Evolutionary conservation across 768 basidiomycete genomes (phyloP).

Genomic region (Tricholoma furcatifolium): DNA sequence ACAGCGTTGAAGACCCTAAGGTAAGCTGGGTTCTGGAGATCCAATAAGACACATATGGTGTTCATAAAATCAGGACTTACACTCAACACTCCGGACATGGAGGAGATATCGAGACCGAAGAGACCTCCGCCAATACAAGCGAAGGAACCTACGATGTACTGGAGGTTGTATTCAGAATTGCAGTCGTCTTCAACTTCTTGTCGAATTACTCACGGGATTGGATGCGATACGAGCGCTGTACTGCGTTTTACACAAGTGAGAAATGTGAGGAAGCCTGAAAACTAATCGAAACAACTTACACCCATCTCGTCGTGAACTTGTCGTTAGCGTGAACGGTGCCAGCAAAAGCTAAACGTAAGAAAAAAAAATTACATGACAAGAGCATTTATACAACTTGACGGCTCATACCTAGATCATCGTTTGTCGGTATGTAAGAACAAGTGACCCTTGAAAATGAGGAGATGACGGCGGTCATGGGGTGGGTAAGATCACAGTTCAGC

Average conservation of each 20-base stretch:
- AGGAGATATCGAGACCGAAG: slow-evolving; percentile 81
- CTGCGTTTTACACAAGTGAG: slow-evolving; percentile 23
- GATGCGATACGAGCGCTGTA: slow-evolving; percentile 55
- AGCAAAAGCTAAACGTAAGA: background rate
- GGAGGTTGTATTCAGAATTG: background rate
- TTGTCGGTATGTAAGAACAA: background rate
- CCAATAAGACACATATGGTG: background rate
- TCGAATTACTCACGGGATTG: slow-evolving; percentile 45
- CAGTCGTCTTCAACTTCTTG: too few relatives aligned
- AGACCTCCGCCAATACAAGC: slow-evolving; percentile 81
- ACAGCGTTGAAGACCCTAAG: slow-evolving; percentile 34
- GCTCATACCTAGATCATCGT: background rate
- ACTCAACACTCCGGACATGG: slow-evolving; percentile 74
- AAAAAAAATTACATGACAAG: background rate
- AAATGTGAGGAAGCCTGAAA: background rate
- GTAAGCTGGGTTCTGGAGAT: slow-evolving; percentile 37
- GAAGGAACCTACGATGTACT: slow-evolving; percentile 80
- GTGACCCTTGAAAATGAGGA: background rate
- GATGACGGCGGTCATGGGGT: background rate
- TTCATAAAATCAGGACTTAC: slow-evolving; percentile 27
- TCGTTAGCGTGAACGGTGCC: background rate
- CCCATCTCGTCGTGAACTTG: slow-evolving; percentile 15
- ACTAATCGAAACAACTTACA: slow-evolving; percentile 2
- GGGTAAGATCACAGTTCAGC: background rate
- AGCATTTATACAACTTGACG: slow-evolving; percentile 8